Percentiles rank a stretch among this genome's conserved stretches.
phyloP scores from a whole-genome alignment of 2,329 filamentous ascomycete genomes.

The Xenoacremonium recifei region DNA sequence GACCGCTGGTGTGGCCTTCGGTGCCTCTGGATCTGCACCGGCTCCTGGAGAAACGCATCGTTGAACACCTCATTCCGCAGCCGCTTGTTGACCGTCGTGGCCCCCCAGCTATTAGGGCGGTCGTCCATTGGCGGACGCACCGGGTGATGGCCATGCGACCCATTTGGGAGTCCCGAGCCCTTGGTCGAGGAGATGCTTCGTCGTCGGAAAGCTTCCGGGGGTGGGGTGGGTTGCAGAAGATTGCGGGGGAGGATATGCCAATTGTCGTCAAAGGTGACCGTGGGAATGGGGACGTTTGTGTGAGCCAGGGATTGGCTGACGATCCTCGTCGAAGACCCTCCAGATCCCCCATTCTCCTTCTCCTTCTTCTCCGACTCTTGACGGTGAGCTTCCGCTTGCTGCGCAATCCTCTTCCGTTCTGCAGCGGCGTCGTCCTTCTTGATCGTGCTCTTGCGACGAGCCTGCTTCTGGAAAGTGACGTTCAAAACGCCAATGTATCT shows the following conservation, averaged over 20 bases:
- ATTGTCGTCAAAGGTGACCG: constrained; percentile 92
- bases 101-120: constrained; percentile 74
- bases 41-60: constrained; percentile 84
- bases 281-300: constrained; percentile 66
- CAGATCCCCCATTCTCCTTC: constrained; percentile 8
- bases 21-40: constrained; percentile 77
- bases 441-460: constrained; percentile 60
- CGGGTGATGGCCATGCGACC: neutral
- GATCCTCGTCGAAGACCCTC: constrained; percentile 37
- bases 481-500: constrained; percentile 97
- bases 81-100: constrained; percentile 85
- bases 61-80: constrained; percentile 89
- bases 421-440: constrained; percentile 47
- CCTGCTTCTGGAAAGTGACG: constrained; percentile 86
- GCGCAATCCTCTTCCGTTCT: constrained; percentile 37
- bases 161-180: constrained; percentile 9
- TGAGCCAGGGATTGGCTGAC: constrained; percentile 75
- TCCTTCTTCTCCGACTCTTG: constrained; percentile 15
- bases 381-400: constrained; percentile 20
- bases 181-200: constrained; percentile 32
- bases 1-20: constrained; percentile 68
- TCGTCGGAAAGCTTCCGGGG: constrained; percentile 31
- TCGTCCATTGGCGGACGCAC: constrained; percentile 47
- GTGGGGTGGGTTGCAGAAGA: constrained; percentile 64
- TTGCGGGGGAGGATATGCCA: constrained; percentile 87